These are phyloP conservation scores for Pleurotus pulmonarius DNA, from an alignment of 768 basidiomycete species.

Conservation along the genomic window DNA sequence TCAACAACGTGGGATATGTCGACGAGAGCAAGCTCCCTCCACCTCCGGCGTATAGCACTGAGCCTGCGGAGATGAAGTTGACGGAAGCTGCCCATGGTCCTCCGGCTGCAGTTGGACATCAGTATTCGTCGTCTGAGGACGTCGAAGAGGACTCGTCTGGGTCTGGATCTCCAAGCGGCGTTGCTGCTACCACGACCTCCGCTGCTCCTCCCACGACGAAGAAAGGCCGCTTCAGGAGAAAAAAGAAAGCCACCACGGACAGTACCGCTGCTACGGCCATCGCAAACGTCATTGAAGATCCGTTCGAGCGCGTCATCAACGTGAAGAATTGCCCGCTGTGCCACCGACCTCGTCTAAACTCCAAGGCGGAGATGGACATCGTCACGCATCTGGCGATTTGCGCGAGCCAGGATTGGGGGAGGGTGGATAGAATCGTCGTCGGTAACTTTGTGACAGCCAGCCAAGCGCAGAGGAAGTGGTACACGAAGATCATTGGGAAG, in stretches of 20 bases:
- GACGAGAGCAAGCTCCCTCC: constrained; percentile 7
- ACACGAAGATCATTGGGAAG: constrained; percentile 85
- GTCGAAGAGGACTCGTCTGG: constrained; percentile 29
- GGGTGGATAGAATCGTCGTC: constrained; percentile 86
- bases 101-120: constrained; percentile 23
- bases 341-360: constrained; percentile 79
- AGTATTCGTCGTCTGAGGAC: constrained; percentile 40
- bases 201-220: constrained; percentile 9
- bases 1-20: constrained; percentile 12
- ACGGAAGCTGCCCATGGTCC: constrained; percentile 21
- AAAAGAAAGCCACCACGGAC: constrained; percentile 10
- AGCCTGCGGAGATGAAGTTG: constrained; percentile 45
- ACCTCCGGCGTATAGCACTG: constrained; percentile 32
- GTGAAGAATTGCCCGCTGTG: constrained; percentile 93
- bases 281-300: constrained; percentile 20
- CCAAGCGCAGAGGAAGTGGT: constrained; percentile 97
- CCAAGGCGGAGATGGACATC: constrained; percentile 91
- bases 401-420: constrained; percentile 88
- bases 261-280: background rate
- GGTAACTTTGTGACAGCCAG: constrained; percentile 92
- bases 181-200: background rate
- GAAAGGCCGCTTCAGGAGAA: constrained; percentile 18
- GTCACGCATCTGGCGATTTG: constrained; percentile 97
- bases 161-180: constrained; percentile 9
- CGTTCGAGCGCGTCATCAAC: constrained; percentile 87